A percentile compares a stretch with the other conserved stretches of the same genome.
These are phyloP conservation scores for Sonneratia caseolaris DNA, from an alignment of 345 rosid genomes.

Conservation along the genomic window DNA sequence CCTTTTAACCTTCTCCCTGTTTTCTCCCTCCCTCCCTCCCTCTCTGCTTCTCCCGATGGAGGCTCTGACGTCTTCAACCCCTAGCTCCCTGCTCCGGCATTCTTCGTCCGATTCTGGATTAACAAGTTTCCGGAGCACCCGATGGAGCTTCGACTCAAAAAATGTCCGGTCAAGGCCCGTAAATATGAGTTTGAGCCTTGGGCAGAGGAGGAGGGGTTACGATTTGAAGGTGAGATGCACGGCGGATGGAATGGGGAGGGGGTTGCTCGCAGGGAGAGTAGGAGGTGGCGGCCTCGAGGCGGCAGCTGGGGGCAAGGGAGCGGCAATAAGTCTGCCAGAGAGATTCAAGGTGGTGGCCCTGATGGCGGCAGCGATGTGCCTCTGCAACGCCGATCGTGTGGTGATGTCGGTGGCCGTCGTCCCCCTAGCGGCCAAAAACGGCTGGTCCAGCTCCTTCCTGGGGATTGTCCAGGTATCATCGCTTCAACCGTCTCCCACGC, in stretches of 20 bases:
- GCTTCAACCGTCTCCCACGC: too few species aligned
- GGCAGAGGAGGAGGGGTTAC: not conserved
- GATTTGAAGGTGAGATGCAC: conserved; percentile 32
- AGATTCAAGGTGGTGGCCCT: conserved; percentile 78
- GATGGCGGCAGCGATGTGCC: conserved; percentile 70
- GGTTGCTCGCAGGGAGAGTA: conserved; percentile 29
- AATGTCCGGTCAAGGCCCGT: not conserved
- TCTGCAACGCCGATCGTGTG: conserved; percentile 87
- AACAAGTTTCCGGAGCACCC: conserved; percentile 15
- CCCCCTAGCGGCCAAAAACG: conserved; percentile 72
- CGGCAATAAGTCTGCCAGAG: conserved; percentile 44
- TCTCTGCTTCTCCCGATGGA: conserved; percentile 9
- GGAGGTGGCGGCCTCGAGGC: conserved; percentile 22
- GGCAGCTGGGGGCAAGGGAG: not conserved
- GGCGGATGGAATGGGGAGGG: conserved; percentile 63
- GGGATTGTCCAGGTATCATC: conserved; percentile 84
- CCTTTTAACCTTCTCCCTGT: not conserved
- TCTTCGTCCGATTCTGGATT: conserved; percentile 9
- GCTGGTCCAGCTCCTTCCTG: conserved; percentile 83
- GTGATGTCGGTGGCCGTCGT: conserved; percentile 93
- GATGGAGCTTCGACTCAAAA: conserved; percentile 15
- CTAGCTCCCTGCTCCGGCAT: conserved; percentile 7
- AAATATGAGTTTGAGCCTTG: too few species aligned
- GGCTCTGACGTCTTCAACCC: not conserved
- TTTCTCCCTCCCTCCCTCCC: not conserved